phyloP scores from a whole-genome alignment of 1,139 yeast genomes.

The Yamadazyma songkhlaensis region DNA sequence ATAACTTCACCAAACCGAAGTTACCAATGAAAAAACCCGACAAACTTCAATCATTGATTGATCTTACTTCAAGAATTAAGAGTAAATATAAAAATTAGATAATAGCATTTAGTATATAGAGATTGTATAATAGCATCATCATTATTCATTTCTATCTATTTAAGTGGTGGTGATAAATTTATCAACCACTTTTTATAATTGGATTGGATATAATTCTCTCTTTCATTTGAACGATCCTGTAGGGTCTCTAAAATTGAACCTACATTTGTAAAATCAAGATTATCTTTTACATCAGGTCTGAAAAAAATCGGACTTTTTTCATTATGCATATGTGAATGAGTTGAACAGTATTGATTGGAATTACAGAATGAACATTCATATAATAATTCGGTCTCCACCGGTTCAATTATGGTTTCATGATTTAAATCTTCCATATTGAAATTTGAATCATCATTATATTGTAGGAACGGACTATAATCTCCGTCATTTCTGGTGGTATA shows the following conservation, averaged over 20 bases:
- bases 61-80: slow-evolving; percentile 34
- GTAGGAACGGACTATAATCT: slow-evolving; percentile 5
- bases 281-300: neutral
- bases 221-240: slow-evolving; percentile 8
- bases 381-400: slow-evolving; percentile 6
- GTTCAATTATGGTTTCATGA: slow-evolving; percentile 2
- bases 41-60: slow-evolving; percentile 32
- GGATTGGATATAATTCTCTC: slow-evolving; percentile 18
- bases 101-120: neutral
- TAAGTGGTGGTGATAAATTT: slow-evolving; percentile 17
- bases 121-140: slow-evolving; percentile 2
- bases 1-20: slow-evolving; percentile 14
- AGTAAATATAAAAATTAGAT: slow-evolving; percentile 20
- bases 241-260: slow-evolving; percentile 9
- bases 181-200: slow-evolving; percentile 30
- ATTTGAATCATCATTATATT: slow-evolving; percentile 6
- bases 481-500: slow-evolving; percentile 1
- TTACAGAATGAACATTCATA: slow-evolving; percentile 16
- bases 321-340: slow-evolving; percentile 1
- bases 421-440: slow-evolving; percentile 8
- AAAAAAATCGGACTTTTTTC: neutral
- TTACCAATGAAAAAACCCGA: slow-evolving; percentile 9
- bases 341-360: slow-evolving; percentile 7
- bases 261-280: neutral
- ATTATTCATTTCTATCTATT: slow-evolving; percentile 4